Evolutionary conservation across 2,329 filamentous ascomycete genomes (phyloP).

Genomic region (Hymenoscyphus infarciens): DNA sequence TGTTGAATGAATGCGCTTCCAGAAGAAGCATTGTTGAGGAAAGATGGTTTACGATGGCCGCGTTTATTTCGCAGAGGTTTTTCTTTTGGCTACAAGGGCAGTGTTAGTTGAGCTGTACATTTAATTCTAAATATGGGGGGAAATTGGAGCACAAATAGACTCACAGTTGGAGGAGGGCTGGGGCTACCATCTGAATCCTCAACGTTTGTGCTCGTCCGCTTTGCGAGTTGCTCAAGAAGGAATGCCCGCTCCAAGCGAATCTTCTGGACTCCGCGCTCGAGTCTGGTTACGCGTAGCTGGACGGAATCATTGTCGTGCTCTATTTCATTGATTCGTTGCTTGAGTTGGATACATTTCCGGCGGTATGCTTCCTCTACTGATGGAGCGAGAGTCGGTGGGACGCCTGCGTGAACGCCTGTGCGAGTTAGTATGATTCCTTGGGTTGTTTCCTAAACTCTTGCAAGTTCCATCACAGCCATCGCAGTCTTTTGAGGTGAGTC

Average conservation of each 20-base stretch:
- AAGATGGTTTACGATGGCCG: slow-evolving; percentile 60
- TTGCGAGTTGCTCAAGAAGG: slow-evolving; percentile 67
- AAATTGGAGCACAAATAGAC: slow-evolving; percentile 32
- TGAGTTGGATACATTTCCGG: slow-evolving; percentile 91
- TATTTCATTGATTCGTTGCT: slow-evolving; percentile 86
- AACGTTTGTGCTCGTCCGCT: slow-evolving; percentile 69
- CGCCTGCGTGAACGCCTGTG: slow-evolving; percentile 38
- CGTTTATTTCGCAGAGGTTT: slow-evolving; percentile 74
- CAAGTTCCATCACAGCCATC: background rate
- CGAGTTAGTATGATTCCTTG: background rate
- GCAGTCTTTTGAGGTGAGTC: background rate
- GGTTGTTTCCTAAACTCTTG: background rate
- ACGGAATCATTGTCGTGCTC: slow-evolving; percentile 87
- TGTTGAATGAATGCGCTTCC: slow-evolving; percentile 47
- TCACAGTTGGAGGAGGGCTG: slow-evolving; percentile 74
- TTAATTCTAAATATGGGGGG: background rate
- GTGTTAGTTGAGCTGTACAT: slow-evolving; percentile 24
- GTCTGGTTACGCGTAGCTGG: slow-evolving; percentile 71
- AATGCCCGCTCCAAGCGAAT: slow-evolving; percentile 82
- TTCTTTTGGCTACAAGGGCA: slow-evolving; percentile 61
- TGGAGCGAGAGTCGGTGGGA: slow-evolving; percentile 67
- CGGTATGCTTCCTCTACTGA: slow-evolving; percentile 96
- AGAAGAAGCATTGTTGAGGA: slow-evolving; percentile 34
- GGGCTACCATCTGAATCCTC: slow-evolving; percentile 77
- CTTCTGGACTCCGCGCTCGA: slow-evolving; percentile 85